A percentile compares a stretch with the other conserved stretches of the same genome.
Evolutionary conservation across 1,284 basidiomycete species (phyloP).

Genomic region (Phellinidium pouzarii): DNA sequence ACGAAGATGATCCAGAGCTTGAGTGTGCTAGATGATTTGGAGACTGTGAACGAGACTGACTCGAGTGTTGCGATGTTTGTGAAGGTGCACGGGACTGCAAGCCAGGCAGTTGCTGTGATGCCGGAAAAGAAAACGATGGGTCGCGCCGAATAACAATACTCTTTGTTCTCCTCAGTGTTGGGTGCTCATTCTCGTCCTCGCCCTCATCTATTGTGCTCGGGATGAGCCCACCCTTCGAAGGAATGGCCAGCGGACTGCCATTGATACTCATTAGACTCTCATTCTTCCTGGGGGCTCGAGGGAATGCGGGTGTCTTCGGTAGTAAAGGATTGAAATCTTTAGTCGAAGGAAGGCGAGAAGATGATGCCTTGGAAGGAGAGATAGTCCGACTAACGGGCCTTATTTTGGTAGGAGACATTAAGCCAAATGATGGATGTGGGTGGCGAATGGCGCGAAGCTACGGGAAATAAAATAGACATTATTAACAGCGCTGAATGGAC

Average conservation of each 20-base stretch:
- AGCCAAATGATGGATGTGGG: slow-evolving; percentile 23
- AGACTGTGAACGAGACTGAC: slow-evolving; percentile 30
- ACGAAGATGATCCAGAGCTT: slow-evolving; percentile 29
- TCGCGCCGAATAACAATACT: slow-evolving; percentile 59
- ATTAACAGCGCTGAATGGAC: not conserved
- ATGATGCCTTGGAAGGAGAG: slow-evolving; percentile 21
- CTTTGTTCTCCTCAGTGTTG: slow-evolving; percentile 42
- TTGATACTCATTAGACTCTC: slow-evolving; percentile 72
- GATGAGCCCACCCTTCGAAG: slow-evolving; percentile 25
- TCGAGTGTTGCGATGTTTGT: slow-evolving; percentile 31
- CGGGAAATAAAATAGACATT: not conserved
- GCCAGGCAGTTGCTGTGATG: slow-evolving; percentile 18
- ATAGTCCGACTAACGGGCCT: slow-evolving; percentile 29
- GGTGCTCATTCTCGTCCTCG: slow-evolving; percentile 20
- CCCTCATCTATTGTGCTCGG: slow-evolving; percentile 20
- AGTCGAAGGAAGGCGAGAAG: slow-evolving; percentile 50
- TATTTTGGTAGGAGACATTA: slow-evolving; percentile 8
- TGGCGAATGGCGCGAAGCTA: slow-evolving; percentile 22
- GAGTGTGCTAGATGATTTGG: slow-evolving; percentile 36
- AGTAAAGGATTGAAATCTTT: slow-evolving; percentile 65
- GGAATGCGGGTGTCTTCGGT: slow-evolving; percentile 58
- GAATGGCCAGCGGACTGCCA: slow-evolving; percentile 65
- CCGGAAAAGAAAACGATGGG: slow-evolving; percentile 37
- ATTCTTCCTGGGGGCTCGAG: slow-evolving; percentile 49
- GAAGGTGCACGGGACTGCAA: slow-evolving; percentile 16